phyloP scores from a whole-genome alignment of 2,329 filamentous ascomycete species.

The Scleromitrula shiraiana region DNA sequence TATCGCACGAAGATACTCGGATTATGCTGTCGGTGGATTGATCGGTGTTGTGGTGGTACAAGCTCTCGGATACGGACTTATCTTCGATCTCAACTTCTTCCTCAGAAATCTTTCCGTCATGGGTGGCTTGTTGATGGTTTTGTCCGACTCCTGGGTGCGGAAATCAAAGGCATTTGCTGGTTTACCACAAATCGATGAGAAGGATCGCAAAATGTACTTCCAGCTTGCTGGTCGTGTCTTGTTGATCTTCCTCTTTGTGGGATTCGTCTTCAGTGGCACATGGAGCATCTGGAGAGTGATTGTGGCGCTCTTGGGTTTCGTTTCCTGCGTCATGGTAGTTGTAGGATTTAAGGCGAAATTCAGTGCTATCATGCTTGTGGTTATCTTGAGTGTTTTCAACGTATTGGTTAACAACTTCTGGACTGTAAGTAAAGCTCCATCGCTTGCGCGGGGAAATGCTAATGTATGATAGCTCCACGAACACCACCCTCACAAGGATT shows the following conservation, averaged over 20 bases:
- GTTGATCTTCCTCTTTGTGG: slow-evolving; percentile 94
- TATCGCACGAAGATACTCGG: slow-evolving; percentile 85
- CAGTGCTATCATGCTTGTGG: slow-evolving; percentile 88
- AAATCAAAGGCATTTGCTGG: slow-evolving; percentile 96
- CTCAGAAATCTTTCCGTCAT: slow-evolving; percentile 96
- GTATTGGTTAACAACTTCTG: slow-evolving; percentile 99
- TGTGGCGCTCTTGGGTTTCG: slow-evolving; percentile 75
- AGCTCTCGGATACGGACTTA: slow-evolving; percentile 91
- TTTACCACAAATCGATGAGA: slow-evolving; percentile 89
- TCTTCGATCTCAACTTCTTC: slow-evolving; percentile 99
- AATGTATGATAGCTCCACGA: slow-evolving; percentile 66
- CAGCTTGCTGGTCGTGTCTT: slow-evolving; percentile 93
- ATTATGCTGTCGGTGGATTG: slow-evolving; percentile 85
- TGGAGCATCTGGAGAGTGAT: slow-evolving; percentile 86
- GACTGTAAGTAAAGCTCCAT: slow-evolving; percentile 61
- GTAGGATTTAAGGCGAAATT: slow-evolving; percentile 99
- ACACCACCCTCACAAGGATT: slow-evolving; percentile 98
- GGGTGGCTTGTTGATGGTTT: slow-evolving; percentile 93
- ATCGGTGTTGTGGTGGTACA: slow-evolving; percentile 88
- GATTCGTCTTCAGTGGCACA: slow-evolving; percentile 90
- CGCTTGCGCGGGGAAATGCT: slow-evolving; percentile 12
- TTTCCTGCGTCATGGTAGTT: slow-evolving; percentile 96
- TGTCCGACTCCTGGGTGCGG: slow-evolving; percentile 95
- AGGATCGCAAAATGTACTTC: slow-evolving; percentile 99
- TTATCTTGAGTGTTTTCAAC: slow-evolving; percentile 95